Evolutionary conservation across 768 basidiomycete genomes (phyloP).

Genomic region (Lactifluus hygrophoroides): DNA sequence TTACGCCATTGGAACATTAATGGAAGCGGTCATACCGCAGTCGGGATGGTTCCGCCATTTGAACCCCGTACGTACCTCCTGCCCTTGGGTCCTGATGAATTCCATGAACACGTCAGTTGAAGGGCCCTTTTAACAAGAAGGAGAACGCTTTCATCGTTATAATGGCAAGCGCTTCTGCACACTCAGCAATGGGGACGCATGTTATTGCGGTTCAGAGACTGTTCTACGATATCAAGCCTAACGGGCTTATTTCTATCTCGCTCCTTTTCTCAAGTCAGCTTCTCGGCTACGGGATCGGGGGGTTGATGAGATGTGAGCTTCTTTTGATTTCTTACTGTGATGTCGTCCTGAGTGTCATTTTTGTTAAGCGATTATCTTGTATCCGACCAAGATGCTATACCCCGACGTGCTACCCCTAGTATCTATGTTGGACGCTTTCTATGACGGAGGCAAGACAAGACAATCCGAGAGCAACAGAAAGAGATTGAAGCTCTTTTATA

Average conservation of each 20-base stretch:
- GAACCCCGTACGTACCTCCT: constrained; percentile 36
- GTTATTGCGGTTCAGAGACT: constrained; percentile 41
- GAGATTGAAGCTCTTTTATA: constrained; percentile 43
- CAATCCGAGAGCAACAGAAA: constrained; percentile 25
- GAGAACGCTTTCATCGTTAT: constrained; percentile 52
- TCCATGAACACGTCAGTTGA: not conserved
- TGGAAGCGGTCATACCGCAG: constrained; percentile 39
- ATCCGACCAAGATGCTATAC: constrained; percentile 47
- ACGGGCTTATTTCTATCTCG: constrained; percentile 38
- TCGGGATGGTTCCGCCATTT: constrained; percentile 39
- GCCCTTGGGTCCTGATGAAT: not conserved
- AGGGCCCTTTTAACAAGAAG: constrained; percentile 54
- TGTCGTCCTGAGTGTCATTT: not conserved
- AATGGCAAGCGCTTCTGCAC: constrained; percentile 48
- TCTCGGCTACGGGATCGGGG: constrained; percentile 48
- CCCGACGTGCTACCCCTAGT: constrained; percentile 38
- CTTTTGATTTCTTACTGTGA: not conserved
- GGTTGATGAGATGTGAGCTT: constrained; percentile 40
- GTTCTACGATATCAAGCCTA: constrained; percentile 42
- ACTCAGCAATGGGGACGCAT: constrained; percentile 45
- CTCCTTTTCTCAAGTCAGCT: constrained; percentile 30
- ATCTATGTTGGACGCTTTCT: constrained; percentile 43
- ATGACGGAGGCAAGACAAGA: constrained; percentile 31
- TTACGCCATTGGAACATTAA: constrained; percentile 39
- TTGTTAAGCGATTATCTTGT: constrained; percentile 37